Conservation (phyloP, 495 filamentous ascomycete genomes). For the Choiromyces venosus region DNA sequence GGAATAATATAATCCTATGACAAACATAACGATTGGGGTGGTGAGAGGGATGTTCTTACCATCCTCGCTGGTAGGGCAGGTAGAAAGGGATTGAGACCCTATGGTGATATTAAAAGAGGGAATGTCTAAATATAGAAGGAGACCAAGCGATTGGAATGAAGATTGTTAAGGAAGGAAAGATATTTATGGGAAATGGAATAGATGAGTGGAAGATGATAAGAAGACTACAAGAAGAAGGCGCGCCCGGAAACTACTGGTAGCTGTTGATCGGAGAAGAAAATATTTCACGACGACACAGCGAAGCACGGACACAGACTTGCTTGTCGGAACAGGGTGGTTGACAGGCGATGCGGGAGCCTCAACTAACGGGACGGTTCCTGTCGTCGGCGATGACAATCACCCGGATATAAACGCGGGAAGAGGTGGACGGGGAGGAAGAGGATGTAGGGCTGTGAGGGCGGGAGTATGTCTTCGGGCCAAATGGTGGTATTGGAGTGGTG, state of each 20-base stretch:
- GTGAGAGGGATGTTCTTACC: background rate
- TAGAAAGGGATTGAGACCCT: constrained; percentile 10
- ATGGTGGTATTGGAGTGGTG: constrained; percentile 17
- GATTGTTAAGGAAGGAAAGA: background rate
- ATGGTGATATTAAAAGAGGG: constrained; percentile 19
- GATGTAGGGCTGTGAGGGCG: constrained; percentile 44
- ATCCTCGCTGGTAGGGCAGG: constrained; percentile 3
- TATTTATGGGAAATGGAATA: constrained; percentile 6
- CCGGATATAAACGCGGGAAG: constrained; percentile 31
- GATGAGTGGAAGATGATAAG: constrained; percentile 8
- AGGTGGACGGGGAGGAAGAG: constrained; percentile 31
- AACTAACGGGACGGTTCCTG: constrained; percentile 35
- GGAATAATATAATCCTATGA: background rate
- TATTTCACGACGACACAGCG: constrained; percentile 35
- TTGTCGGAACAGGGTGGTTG: constrained; percentile 22
- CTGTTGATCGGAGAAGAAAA: constrained; percentile 18
- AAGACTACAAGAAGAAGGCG: constrained; percentile 32
- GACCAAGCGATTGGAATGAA: constrained; percentile 1
- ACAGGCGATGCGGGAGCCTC: constrained; percentile 34
- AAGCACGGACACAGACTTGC: constrained; percentile 30
- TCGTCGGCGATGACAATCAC: constrained; percentile 39
- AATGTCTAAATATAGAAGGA: constrained; percentile 5
- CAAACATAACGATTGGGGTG: background rate
- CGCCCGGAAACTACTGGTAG: constrained; percentile 15
- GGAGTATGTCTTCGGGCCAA: constrained; percentile 41